Evolutionary conservation across 768 basidiomycete species (phyloP), one percentile per base, ranked within the genome.

Genomic region (Symmetrospora coprosmae): DNA sequence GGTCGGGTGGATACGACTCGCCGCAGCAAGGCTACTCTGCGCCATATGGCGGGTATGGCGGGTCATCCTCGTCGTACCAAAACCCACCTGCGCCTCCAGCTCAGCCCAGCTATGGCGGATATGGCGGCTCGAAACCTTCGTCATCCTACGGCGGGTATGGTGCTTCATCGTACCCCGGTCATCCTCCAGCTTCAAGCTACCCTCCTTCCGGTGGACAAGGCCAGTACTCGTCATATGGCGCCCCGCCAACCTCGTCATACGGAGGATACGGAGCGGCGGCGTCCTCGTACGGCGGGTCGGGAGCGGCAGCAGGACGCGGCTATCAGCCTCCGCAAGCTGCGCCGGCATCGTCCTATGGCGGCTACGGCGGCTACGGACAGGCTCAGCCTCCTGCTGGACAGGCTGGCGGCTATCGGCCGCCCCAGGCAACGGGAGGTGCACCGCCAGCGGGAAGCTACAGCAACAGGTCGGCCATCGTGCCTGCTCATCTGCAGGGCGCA

Each of bases 351-450:
- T 28, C 51, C 19, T 53, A 53, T 31, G 33, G 28, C 3, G 50
- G 50, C 9, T 52, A 52, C 28, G 50, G 50, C n/a, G 50, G 50
- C 33, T 52, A 52, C 50, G 50, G 51, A 14, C 37, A 53, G 21
- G 34, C 51, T 37, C 35, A 21, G 23, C 51, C 35, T 5, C 37
- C 23, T 6, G n/a, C 51, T 5, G 8, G 25, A 3, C 51, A 40
- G 19, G 25, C 35, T 19, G 27, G 21, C 25, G 27, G 21, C 27
- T 38, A 53, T 33, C 51, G 25, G 11, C 37, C 33, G 39, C 51
- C 33, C 9, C 25, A 46, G 25, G 28, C 25, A 33, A 21, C 25
- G 8, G 28, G 28, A n/a, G n/a, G n/a, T n/a, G n/a, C n/a, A n/a
- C n/a, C n/a, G n/a, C n/a, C n/a, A n/a, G n/a, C n/a, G n/a, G n/a